A percentile compares a stretch with the other conserved stretches of the same genome.
phyloP scores from a whole-genome alignment of 2,329 filamentous ascomycete genomes.

The Aspergillus sp. region DNA sequence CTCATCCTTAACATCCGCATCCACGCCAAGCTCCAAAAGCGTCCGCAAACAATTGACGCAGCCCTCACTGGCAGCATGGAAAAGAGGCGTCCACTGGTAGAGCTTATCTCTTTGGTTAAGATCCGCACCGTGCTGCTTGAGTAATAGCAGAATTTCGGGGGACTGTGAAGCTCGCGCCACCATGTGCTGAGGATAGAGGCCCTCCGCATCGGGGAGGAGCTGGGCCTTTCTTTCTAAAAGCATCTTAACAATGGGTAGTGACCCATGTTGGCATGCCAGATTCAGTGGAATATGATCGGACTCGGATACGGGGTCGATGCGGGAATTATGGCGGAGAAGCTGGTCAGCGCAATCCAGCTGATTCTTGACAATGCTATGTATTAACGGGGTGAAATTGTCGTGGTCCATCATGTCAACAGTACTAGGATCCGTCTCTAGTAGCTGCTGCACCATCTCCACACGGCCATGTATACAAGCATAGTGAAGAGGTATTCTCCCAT shows the following conservation, averaged over 20 bases:
- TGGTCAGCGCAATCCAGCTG: conserved; percentile 77
- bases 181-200: conserved; percentile 93
- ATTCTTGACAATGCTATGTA: conserved; percentile 90
- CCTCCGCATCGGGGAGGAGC: conserved; percentile 92
- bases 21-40: conserved; percentile 74
- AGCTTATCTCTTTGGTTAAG: conserved; percentile 92
- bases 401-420: conserved; percentile 90
- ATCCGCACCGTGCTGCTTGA: conserved; percentile 84
- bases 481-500: conserved; percentile 88
- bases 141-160: conserved; percentile 72
- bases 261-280: conserved; percentile 90
- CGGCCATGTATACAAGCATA: conserved; percentile 96
- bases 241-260: conserved; percentile 77
- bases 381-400: conserved; percentile 94
- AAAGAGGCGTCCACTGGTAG: conserved; percentile 95
- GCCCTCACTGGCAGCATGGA: conserved; percentile 94
- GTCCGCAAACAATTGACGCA: conserved; percentile 85
- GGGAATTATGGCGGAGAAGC: conserved; percentile 74
- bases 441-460: conserved; percentile 74
- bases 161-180: conserved; percentile 86
- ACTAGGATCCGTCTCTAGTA: conserved; percentile 67
- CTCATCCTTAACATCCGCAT: conserved; percentile 81
- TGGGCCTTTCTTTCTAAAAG: conserved; percentile 76
- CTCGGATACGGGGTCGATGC: conserved; percentile 81
- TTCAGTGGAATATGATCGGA: conserved; percentile 93